Evolutionary conservation across 306 rosid species (phyloP), one percentile per base, ranked within the genome.

Genomic region (Inga oerstediana): DNA sequence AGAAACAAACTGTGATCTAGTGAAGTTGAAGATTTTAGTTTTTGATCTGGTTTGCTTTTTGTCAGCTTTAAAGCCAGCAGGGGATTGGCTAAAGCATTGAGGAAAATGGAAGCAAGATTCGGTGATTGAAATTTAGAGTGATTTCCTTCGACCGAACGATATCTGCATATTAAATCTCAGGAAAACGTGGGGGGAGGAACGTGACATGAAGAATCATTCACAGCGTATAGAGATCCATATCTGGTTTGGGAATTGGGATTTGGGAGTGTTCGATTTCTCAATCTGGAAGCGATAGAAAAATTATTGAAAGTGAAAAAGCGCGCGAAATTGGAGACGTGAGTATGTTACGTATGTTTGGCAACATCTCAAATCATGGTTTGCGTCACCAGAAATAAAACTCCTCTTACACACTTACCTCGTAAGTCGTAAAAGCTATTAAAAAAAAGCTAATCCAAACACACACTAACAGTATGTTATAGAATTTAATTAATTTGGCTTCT

Each of bases 41-140:
- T 34, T 32, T 32, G 44, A 49, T 49, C 1, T 19, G 46, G 27
- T 78, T 9, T 54, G 32, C 45, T 13, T 79, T 80, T 4, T 75
- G 81, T 51, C 48, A 32, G 2, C 32, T 58, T 49, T 52, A 27
- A 14, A 39, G 54, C 3, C 39, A 81, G 68, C 69, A 52, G 77
- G 83, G 72, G 32, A 74, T 41, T 58, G 22, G 35, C 35, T 22
- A 27, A 10, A 62, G 37, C 34, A n/a, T 59, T 72, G 35, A 59
- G 83, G 83, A 51, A 19, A 22, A 43, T 5, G 51, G 41, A 35
- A 17, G 70, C 43, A 65, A 70, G 65, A 56, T 70, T 80, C 51
- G 77, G 17, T 54, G 59, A 70, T 15, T 67, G 9, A 27, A 56
- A 69, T 14, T 54, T 16, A 58, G 45, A 4, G 20, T 41, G 19